Evolutionary conservation across 495 filamentous ascomycete genomes (phyloP), one percentile per base, ranked within the genome.

Genomic region (Lasiosphaeria hispida): DNA sequence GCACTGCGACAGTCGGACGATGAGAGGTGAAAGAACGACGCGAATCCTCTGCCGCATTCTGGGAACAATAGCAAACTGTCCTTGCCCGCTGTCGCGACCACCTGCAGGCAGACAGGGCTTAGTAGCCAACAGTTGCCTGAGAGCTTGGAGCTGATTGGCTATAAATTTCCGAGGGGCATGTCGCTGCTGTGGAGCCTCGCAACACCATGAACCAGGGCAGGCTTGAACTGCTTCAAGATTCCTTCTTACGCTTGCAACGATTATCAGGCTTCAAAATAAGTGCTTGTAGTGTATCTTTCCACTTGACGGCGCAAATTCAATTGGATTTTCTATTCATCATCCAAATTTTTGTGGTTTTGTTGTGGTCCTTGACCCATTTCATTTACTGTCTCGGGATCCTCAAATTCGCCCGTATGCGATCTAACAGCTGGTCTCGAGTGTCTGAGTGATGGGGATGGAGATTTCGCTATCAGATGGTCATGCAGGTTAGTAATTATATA

Each of bases 401-500:
- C 78, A 95, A 77, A 68, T 96, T 95, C 3, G 87, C 86, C 72
- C 82, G 87, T 10, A 97, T 83, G 61, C 91, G 77, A 62, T 91
- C 90, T 3, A 96, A 67, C 7, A 97, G 74, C 67, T 94, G 82
- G 47, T 91, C 89, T 14, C 85, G 81, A 7, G 84, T 87, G 51
- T 88, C 88, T 10, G 74, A 78, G 1, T 81, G 73, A 55, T 77
- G 77, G 10, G 90, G 88, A 62, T 87, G 72, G 4, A 96, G 81
- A 30, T 87, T 86, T 55, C 92, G 83, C 91, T 96, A 63, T 8
- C 57, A 4, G 15, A 42, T 13, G 2, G 35, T 34, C 14, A 53
- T 9, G 60, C 41, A 54, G 39, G 36, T 9, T 18, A 18, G 47
- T 48, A 15, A 11, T 7, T 7, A 39, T 30, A 30, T 2, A 30